Conservation (phyloP, 768 basidiomycete genomes). For the Neoboletus magnificus region DNA sequence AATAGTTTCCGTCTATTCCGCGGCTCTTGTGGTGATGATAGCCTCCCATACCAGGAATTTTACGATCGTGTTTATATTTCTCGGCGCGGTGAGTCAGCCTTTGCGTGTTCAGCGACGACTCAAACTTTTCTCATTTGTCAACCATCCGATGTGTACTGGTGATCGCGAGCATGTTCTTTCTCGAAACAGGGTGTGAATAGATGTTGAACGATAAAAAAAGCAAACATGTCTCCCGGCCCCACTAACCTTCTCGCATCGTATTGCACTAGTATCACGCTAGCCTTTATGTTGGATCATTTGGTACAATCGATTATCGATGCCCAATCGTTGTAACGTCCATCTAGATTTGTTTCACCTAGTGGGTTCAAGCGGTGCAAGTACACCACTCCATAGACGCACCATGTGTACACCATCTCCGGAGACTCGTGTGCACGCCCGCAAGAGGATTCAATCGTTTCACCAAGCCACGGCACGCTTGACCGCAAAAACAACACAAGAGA, state of each 20-base stretch:
- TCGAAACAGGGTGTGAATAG: background rate
- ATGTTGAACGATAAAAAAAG: background rate
- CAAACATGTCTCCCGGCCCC: background rate
- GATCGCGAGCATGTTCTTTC: background rate
- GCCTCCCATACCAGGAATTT: background rate
- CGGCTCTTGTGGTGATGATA: background rate
- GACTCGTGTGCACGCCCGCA: too few relatives aligned
- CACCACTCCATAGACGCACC: too few relatives aligned
- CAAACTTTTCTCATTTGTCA: background rate
- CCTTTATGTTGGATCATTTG: too few relatives aligned
- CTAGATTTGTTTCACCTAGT: too few relatives aligned
- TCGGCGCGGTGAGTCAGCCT: background rate
- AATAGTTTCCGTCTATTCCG: background rate
- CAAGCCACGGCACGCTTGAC: too few relatives aligned
- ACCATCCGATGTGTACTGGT: background rate
- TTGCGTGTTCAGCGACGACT: background rate
- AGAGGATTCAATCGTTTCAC: too few relatives aligned
- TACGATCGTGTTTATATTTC: background rate
- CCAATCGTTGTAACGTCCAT: too few relatives aligned
- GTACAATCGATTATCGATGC: background rate
- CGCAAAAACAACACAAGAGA: too few relatives aligned
- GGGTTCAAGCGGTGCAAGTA: too few relatives aligned
- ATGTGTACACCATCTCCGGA: too few relatives aligned
- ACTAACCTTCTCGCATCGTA: too few relatives aligned
- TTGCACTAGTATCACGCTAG: too few relatives aligned